Conservation (phyloP, 2,329 filamentous ascomycete species). For the Alternaria brassicicola region DNA sequence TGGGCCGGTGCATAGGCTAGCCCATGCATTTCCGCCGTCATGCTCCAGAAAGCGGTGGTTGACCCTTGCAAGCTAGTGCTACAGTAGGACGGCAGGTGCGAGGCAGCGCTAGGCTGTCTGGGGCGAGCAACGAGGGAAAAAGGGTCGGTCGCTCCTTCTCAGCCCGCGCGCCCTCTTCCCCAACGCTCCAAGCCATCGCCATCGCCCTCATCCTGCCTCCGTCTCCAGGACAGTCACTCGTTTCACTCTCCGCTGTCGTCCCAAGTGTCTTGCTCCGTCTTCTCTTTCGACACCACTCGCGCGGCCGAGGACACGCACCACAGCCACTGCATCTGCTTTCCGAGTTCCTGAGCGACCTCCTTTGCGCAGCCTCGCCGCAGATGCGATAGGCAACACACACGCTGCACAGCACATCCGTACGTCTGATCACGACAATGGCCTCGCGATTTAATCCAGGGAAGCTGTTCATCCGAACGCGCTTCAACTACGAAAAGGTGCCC, state of each 20-base stretch:
- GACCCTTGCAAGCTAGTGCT: conserved; percentile 13
- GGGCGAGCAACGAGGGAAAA: conserved; percentile 20
- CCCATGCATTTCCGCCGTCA: conserved; percentile 13
- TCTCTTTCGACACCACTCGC: conserved; percentile 17
- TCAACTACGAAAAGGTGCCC: conserved; percentile 56
- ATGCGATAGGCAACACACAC: conserved; percentile 39
- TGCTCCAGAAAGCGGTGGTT: conserved; percentile 13
- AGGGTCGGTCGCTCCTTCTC: conserved; percentile 19
- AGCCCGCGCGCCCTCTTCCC: conserved; percentile 22
- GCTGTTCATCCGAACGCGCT: conserved; percentile 51
- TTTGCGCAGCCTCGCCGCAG: conserved; percentile 29
- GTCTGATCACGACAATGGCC: conserved; percentile 34
- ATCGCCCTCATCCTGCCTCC: conserved; percentile 16
- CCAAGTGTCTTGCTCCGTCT: conserved; percentile 3
- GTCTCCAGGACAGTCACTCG: conserved; percentile 38
- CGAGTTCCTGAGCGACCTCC: neutral
- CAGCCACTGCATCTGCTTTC: neutral
- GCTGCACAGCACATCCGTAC: conserved; percentile 20
- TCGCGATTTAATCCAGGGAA: conserved; percentile 54
- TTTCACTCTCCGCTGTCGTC: conserved; percentile 31
- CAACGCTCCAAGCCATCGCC: conserved; percentile 19
- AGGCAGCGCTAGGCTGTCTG: conserved; percentile 16
- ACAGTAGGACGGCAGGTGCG: conserved; percentile 15
- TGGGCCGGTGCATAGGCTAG: conserved; percentile 10
- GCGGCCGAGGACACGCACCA: conserved; percentile 17